Evolutionary conservation across 1,139 yeast species (phyloP).

Genomic region (Debaryomyces subglobosus): DNA sequence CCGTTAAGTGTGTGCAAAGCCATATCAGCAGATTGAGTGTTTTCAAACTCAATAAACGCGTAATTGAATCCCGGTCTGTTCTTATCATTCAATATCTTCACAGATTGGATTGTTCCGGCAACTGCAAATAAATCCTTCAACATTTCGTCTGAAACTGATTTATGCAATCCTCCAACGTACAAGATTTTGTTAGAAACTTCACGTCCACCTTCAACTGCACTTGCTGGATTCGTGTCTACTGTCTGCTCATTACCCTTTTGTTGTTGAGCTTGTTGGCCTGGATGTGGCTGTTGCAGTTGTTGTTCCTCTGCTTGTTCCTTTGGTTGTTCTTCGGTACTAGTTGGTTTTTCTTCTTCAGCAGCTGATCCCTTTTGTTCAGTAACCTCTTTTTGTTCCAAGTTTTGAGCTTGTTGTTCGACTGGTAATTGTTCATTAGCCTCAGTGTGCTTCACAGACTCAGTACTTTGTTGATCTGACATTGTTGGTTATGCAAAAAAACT

Average conservation of each 20-base stretch:
- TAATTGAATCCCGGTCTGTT: slow-evolving; percentile 75
- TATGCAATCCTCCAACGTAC: slow-evolving; percentile 76
- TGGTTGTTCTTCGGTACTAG: slow-evolving; percentile 9
- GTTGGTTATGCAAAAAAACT: slow-evolving; percentile 5
- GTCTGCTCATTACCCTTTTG: slow-evolving; percentile 3
- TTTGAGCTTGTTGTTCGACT: not conserved
- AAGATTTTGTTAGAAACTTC: slow-evolving; percentile 72
- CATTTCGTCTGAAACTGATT: slow-evolving; percentile 63
- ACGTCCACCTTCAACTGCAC: slow-evolving; percentile 80
- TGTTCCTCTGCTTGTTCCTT: slow-evolving; percentile 10
- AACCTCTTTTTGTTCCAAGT: not conserved
- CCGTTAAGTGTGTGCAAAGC: slow-evolving; percentile 70
- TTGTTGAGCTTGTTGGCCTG: slow-evolving; percentile 11
- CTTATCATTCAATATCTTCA: slow-evolving; percentile 76
- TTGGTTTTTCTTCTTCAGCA: not conserved
- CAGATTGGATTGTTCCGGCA: slow-evolving; percentile 60
- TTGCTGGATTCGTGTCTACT: slow-evolving; percentile 48
- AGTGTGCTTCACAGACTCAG: slow-evolving; percentile 9
- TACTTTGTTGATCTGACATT: slow-evolving; percentile 14
- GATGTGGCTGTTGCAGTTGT: slow-evolving; percentile 23
- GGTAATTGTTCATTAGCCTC: slow-evolving; percentile 6
- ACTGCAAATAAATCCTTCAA: slow-evolving; percentile 64
- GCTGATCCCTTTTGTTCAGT: not conserved
- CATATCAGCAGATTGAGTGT: slow-evolving; percentile 57
- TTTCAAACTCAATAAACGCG: slow-evolving; percentile 79